Base-by-base conservation (phyloP, 2,329 filamentous ascomycete species). In the Microcera coccophila region DNA sequence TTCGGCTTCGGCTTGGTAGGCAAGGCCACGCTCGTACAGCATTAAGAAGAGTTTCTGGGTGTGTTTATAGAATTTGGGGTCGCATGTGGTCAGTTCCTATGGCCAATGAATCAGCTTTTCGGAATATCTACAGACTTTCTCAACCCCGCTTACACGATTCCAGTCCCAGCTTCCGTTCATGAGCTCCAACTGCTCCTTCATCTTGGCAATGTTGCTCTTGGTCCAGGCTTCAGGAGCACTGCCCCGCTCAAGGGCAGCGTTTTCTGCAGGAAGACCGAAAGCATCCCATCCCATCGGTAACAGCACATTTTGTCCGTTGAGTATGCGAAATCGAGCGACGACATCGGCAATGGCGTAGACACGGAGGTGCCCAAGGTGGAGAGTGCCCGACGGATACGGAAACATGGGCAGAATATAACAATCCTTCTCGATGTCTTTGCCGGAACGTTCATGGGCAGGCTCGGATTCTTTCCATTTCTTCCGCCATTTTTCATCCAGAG, bases 241-340 rank as follows among this genome's bases (percentile, higher is more conserved):
- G 11, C 87, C 87, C 48, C 85, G 74, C 66, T 94, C 87, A 44
- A 94, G 85, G 8, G 90, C 90, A 15, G 90, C 90, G 68, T 95
- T 95, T 65, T 95, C 90, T 33, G 90, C 90, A 10, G 90, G 90
- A 42, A 95, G 70, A 2, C 90, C 90, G 67, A 95, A 95, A 4
- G 88, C 87, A 71, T 95, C 90, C 89, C 90, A 95, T 10, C 90
- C 90, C 77, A 95, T 95, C n/a, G 90, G 88, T 50, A 95, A 79
- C 40, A 94, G 66, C 22, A 94, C 87, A 42, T 85, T 69, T 53
- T 81, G 74, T 14, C 89, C 89, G 53, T 83, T 81, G 68, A 95
- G 81, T 19, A 76, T 77, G 56, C 83, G 80, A 60, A 84, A 94
- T 41, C 90, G 79, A 12, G 88, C 82, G 39, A 95, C 69, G 9